Base-by-base conservation (phyloP, 805 yeast genomes). In the Saccharomycopsis olivae region DNA sequence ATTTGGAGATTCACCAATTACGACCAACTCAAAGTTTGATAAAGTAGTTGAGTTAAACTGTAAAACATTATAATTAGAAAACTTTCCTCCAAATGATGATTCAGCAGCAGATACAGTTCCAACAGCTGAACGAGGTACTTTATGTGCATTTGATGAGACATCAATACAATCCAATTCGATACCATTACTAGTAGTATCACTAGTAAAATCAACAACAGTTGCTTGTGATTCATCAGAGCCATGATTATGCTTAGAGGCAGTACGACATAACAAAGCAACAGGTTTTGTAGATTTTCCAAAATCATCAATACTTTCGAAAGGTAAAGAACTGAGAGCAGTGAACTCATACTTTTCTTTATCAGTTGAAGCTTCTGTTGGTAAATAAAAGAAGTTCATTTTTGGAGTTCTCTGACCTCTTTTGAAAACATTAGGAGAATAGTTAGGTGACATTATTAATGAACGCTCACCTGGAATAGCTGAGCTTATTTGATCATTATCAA, bases 11-110 rank as follows among this genome's bases (percentile, higher is more conserved):
- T 64, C 68, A 5, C 68, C 68, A 29, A 78, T 56, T 0, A 78
- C 61, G 15, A 81, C 58, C 29, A 66, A 61, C 38, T 73, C 78
- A 49, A 63, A 78, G 8, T 58, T 52, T 0, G 60, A 32, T 6
- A 78, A 47, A 2, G 62, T 55, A 0, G 61, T 50, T 0, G 66
- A 49, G 10, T 64, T 59, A 5, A 70, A 55, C 38, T 66, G 65
- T 2, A 77, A 31, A 5, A 73, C 66, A 43, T 69, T 56, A 49
- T 71, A 75, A 3, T 84, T 78, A 2, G 48, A 27, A 2, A 53
- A 40, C 0, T 60, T 61, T 3, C 72, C 80, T n/a, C 71, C 79
- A 31, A 59, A 48, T 0, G 83, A 69, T 0, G 86, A 78, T 24
- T 76, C 76, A 3, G 64, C 58, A 1, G 73, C 51, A 11, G 60